These are phyloP conservation scores for Hypoxylon sp. DNA, from an alignment of 2,329 filamentous ascomycete genomes.

Conservation along the genomic window DNA sequence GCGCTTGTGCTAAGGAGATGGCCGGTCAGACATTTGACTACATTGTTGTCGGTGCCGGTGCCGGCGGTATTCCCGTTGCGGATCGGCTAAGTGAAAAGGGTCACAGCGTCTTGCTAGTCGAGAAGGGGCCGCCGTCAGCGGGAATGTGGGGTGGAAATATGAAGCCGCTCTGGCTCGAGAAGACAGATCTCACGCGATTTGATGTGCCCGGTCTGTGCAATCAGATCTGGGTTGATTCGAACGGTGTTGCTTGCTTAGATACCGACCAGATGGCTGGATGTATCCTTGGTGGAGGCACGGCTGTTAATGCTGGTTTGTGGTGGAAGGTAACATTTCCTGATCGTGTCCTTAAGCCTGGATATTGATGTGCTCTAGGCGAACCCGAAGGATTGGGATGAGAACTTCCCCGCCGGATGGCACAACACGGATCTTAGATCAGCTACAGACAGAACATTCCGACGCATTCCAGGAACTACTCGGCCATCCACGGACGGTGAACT, in stretches of 20 bases:
- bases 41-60: conserved; percentile 72
- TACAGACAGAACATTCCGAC: conserved; percentile 72
- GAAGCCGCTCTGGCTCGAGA: conserved; percentile 68
- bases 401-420: conserved; percentile 81
- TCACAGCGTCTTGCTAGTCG: conserved; percentile 74
- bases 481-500: conserved; percentile 76
- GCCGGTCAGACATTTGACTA: conserved; percentile 67
- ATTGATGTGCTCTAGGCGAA: conserved; percentile 62
- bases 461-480: conserved; percentile 76
- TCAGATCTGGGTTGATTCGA: conserved; percentile 76
- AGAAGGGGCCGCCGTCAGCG: conserved; percentile 73
- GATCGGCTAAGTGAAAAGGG: conserved; percentile 75
- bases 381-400: conserved; percentile 78
- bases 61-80: conserved; percentile 71
- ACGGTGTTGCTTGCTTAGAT: conserved; percentile 76
- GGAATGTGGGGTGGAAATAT: conserved; percentile 74
- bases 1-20: conserved; percentile 51
- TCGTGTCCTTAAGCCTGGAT: neutral
- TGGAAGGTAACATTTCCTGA: conserved; percentile 64
- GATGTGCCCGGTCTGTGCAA: conserved; percentile 81
- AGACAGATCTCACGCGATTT: conserved; percentile 76
- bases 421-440: conserved; percentile 71
- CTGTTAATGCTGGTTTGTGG: conserved; percentile 78
- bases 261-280: conserved; percentile 82
- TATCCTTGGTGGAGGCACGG: conserved; percentile 76